These are phyloP conservation scores for Metarhizium guizhouense DNA, from an alignment of 2,329 filamentous ascomycete genomes.

Conservation along the genomic window DNA sequence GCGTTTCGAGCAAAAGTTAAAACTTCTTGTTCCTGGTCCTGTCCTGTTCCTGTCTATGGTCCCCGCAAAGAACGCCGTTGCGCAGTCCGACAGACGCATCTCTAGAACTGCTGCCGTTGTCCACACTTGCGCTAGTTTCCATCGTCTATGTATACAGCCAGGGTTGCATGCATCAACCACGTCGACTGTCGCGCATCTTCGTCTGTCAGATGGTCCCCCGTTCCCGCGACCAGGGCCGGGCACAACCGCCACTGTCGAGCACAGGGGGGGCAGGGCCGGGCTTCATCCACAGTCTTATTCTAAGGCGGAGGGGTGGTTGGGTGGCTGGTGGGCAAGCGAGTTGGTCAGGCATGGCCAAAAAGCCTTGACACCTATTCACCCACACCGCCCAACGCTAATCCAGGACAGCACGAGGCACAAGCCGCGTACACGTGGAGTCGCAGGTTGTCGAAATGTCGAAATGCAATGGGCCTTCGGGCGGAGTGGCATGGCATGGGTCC, in stretches of 20 bases:
- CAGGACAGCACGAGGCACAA: slow-evolving; percentile 1
- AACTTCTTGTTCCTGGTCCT: neutral
- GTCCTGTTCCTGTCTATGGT: neutral
- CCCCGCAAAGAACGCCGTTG: neutral
- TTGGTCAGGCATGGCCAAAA: neutral
- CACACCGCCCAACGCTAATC: neutral
- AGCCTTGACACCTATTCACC: neutral
- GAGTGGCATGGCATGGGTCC: neutral
- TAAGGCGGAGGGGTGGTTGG: neutral
- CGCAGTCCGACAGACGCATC: neutral
- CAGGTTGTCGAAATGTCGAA: neutral
- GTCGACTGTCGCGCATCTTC: neutral
- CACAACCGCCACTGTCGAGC: neutral
- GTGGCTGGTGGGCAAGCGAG: neutral
- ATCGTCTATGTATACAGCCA: neutral
- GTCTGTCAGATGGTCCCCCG: neutral
- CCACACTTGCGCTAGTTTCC: neutral
- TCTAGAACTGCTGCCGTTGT: neutral
- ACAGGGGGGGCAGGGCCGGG: neutral
- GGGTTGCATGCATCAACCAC: neutral
- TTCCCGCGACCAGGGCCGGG: neutral
- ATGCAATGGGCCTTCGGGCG: neutral
- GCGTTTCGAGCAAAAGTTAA: neutral
- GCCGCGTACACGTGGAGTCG: slow-evolving; percentile 2
- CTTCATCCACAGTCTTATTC: neutral